A percentile compares a stretch with the other conserved stretches of the same genome.
Evolutionary conservation across 2,329 filamentous ascomycete species (phyloP).

Genomic region (Aspergillus tubingensis): DNA sequence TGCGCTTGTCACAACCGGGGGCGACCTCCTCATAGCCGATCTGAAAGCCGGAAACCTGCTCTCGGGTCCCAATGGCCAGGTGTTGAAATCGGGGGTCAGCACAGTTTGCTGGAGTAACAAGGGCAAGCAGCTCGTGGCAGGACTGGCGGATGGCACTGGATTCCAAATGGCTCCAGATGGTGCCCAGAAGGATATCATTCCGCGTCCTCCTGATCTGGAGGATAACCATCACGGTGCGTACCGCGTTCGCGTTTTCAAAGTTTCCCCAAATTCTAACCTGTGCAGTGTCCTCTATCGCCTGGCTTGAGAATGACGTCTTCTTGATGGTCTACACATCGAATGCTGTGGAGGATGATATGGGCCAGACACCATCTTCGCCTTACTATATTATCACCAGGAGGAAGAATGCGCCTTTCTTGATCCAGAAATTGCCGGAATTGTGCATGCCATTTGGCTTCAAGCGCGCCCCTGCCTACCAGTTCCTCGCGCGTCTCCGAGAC

Average conservation of each 20-base stretch:
- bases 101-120: slow-evolving; percentile 89
- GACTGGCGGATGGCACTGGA: slow-evolving; percentile 75
- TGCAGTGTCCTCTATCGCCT: slow-evolving; percentile 73
- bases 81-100: slow-evolving; percentile 74
- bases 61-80: slow-evolving; percentile 61
- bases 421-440: slow-evolving; percentile 74
- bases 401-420: slow-evolving; percentile 63
- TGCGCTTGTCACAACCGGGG: slow-evolving; percentile 76
- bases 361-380: slow-evolving; percentile 60
- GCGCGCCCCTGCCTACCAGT: slow-evolving; percentile 71
- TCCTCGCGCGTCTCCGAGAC: slow-evolving; percentile 72
- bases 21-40: slow-evolving; percentile 82
- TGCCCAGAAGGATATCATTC: slow-evolving; percentile 73
- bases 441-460: slow-evolving; percentile 70
- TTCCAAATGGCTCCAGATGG: slow-evolving; percentile 84
- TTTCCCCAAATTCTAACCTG: slow-evolving; percentile 20
- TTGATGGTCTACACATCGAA: slow-evolving; percentile 74
- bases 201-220: slow-evolving; percentile 69
- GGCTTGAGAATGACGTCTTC: slow-evolving; percentile 87
- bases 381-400: slow-evolving; percentile 78
- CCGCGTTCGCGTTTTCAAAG: neutral
- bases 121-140: slow-evolving; percentile 90
- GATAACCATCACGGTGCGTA: slow-evolving; percentile 66
- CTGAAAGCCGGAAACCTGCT: slow-evolving; percentile 66
- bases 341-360: slow-evolving; percentile 55